These are phyloP conservation scores for Plenodomus biglobosus DNA, from an alignment of 2,329 filamentous ascomycete species.

Conservation along the genomic window DNA sequence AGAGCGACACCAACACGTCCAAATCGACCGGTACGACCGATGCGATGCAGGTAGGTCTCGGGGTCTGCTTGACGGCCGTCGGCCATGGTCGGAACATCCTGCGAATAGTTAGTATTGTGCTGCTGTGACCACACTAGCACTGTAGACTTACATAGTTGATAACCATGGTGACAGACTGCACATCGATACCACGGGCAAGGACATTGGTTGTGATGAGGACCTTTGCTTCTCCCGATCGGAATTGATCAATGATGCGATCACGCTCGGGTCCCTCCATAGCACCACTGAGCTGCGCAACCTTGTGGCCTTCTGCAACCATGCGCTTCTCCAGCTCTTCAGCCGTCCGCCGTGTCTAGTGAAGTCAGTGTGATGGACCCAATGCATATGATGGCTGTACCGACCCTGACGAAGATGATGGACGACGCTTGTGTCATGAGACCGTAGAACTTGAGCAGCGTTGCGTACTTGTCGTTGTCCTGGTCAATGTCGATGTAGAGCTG, in stretches of 20 bases:
- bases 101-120: constrained; percentile 40
- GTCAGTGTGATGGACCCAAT: constrained; percentile 2
- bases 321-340: constrained; percentile 81
- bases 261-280: constrained; percentile 81
- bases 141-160: constrained; percentile 75
- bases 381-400: constrained; percentile 45
- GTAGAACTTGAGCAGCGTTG: constrained; percentile 87
- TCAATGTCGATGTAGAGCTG: constrained; percentile 97
- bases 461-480: constrained; percentile 79
- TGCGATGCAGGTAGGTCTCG: constrained; percentile 97
- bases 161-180: constrained; percentile 92
- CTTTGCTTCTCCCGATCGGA: constrained; percentile 84
- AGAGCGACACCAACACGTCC: constrained; percentile 95
- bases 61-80: constrained; percentile 72
- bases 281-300: constrained; percentile 85
- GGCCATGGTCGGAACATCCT: constrained; percentile 55
- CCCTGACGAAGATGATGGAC: constrained; percentile 96
- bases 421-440: constrained; percentile 95
- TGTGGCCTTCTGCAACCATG: constrained; percentile 87
- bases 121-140: neutral
- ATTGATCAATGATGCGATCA: constrained; percentile 81
- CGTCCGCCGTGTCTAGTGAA: constrained; percentile 73
- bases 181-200: constrained; percentile 89
- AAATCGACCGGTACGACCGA: constrained; percentile 94
- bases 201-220: constrained; percentile 98